phyloP scores from a whole-genome alignment of 2,329 filamentous ascomycete species.

The Aureobasidium zeae region DNA sequence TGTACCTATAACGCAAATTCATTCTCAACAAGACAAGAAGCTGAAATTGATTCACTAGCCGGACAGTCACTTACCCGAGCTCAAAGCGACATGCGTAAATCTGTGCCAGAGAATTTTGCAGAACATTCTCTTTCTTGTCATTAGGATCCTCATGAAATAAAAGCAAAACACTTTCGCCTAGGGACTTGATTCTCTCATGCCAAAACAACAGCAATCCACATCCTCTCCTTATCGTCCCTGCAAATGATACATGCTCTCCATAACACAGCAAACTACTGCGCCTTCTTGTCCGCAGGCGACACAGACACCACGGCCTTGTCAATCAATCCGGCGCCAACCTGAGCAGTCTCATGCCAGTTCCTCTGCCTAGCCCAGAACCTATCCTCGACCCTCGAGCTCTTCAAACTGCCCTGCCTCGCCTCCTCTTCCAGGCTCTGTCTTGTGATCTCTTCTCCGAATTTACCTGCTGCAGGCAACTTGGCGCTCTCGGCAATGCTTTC shows the following conservation, averaged over 20 bases:
- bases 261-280: conserved; percentile 11
- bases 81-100: too few relatives aligned
- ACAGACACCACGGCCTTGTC: conserved; percentile 26
- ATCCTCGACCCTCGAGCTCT: conserved; percentile 35
- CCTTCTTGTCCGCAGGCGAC: conserved; percentile 18
- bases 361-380: conserved; percentile 46
- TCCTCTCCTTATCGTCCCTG: too few relatives aligned
- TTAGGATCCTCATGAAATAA: too few relatives aligned
- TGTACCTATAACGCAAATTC: background rate
- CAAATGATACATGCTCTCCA: conserved; percentile 32
- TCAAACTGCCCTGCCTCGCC: conserved; percentile 33
- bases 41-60: too few relatives aligned
- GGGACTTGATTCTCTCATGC: too few relatives aligned
- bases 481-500: conserved; percentile 56
- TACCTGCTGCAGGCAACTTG: conserved; percentile 38
- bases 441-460: conserved; percentile 52
- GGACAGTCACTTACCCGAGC: too few relatives aligned
- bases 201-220: too few relatives aligned
- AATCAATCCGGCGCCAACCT: conserved; percentile 44
- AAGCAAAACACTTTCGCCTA: too few relatives aligned
- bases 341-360: conserved; percentile 42
- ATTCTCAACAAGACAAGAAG: too few relatives aligned
- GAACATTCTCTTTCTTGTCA: too few relatives aligned
- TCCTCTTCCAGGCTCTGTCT: conserved; percentile 55
- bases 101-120: too few relatives aligned